These are phyloP conservation scores for Daldinia loculata DNA, from an alignment of 495 filamentous ascomycete genomes.

Conservation along the genomic window DNA sequence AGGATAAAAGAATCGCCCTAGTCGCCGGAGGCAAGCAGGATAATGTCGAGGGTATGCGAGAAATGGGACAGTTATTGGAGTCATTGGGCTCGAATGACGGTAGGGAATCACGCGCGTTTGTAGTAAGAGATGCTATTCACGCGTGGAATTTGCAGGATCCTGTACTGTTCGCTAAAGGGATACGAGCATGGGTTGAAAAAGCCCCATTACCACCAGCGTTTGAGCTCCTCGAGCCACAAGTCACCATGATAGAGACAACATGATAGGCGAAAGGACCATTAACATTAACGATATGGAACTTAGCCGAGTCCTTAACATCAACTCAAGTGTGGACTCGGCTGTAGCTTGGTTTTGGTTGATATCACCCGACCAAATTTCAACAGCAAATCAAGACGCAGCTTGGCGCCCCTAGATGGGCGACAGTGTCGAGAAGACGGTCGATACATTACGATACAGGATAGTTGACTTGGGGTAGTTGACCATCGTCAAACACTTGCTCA, in stretches of 20 bases:
- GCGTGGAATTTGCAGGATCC: conserved; percentile 51
- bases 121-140: conserved; percentile 48
- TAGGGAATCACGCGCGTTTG: conserved; percentile 36
- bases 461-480: background rate
- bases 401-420: background rate
- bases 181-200: conserved; percentile 48
- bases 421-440: background rate
- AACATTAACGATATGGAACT: background rate
- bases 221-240: conserved; percentile 24
- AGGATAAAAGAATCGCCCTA: conserved; percentile 36
- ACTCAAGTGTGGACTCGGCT: background rate
- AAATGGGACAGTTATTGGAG: conserved; percentile 37
- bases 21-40: conserved; percentile 47
- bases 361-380: background rate
- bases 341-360: background rate
- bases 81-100: conserved; percentile 30
- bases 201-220: conserved; percentile 39
- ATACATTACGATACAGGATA: background rate
- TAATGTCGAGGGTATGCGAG: conserved; percentile 39
- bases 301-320: background rate
- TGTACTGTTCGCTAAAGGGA: conserved; percentile 44
- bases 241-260: background rate
- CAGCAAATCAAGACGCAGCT: background rate
- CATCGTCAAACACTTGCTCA: background rate
- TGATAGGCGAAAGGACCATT: background rate